phyloP scores from a whole-genome alignment of 768 basidiomycete species.

The Tricholoma sp. region DNA sequence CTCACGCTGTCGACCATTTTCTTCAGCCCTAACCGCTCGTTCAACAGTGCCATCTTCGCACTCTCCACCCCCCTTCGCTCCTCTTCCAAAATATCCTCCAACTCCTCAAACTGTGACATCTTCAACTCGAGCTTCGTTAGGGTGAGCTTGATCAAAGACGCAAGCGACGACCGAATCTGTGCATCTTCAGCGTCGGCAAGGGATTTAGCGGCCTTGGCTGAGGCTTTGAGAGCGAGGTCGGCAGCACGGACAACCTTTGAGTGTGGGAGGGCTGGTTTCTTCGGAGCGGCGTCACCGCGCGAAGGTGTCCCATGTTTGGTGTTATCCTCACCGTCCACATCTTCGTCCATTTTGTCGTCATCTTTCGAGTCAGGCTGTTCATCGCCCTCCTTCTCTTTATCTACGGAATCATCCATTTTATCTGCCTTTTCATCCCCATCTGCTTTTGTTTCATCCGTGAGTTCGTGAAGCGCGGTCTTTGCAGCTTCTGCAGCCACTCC shows the following conservation, averaged over 20 bases:
- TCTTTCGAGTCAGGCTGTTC: slow-evolving; percentile 24
- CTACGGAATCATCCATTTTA: slow-evolving; percentile 23
- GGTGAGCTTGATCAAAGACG: slow-evolving; percentile 80
- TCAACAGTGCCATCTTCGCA: slow-evolving; percentile 71
- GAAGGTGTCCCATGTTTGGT: slow-evolving; percentile 19
- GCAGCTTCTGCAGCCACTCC: slow-evolving; percentile 93
- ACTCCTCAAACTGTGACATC: slow-evolving; percentile 90
- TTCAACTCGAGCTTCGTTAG: slow-evolving; percentile 91
- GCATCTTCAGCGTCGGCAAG: slow-evolving; percentile 81
- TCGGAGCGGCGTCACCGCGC: slow-evolving; percentile 8
- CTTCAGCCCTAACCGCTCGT: slow-evolving; percentile 70
- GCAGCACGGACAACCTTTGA: slow-evolving; percentile 82
- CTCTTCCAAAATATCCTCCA: slow-evolving; percentile 89
- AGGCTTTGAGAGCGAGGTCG: slow-evolving; percentile 81
- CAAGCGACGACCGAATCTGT: slow-evolving; percentile 73
- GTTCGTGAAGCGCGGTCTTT: slow-evolving; percentile 79
- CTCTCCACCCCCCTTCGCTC: slow-evolving; percentile 85
- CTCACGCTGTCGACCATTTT: slow-evolving; percentile 67
- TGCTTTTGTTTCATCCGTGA: slow-evolving; percentile 56
- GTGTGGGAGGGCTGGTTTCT: slow-evolving; percentile 49
- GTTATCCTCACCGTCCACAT: slow-evolving; percentile 20
- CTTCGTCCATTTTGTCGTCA: slow-evolving; percentile 47
- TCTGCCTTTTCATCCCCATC: slow-evolving; percentile 27
- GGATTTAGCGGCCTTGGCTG: slow-evolving; percentile 75
- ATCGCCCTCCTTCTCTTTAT: slow-evolving; percentile 20